These are phyloP conservation scores for Coemansia sp. DNA, from an alignment of 192 early-diverging fungal genomes.

Conservation along the genomic window DNA sequence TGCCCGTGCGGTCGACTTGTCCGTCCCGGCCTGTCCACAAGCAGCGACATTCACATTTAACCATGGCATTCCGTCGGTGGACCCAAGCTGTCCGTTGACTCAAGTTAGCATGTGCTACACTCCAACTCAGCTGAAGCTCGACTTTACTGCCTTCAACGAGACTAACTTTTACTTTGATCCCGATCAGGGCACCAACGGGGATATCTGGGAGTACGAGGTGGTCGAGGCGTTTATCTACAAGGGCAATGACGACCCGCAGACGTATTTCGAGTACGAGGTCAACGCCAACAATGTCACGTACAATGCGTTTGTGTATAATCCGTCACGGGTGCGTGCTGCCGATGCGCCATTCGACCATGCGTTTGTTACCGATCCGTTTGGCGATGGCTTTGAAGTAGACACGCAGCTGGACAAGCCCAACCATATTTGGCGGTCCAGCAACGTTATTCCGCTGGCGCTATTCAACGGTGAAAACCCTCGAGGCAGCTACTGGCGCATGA, in stretches of 20 bases:
- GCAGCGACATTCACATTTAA: slow-evolving; percentile 26
- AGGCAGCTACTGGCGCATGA: slow-evolving; percentile 50
- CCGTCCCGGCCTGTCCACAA: slow-evolving; percentile 39
- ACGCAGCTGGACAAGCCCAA: slow-evolving; percentile 31
- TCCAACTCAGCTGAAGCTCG: slow-evolving; percentile 25
- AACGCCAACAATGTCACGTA: slow-evolving; percentile 51
- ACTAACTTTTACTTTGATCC: slow-evolving; percentile 42
- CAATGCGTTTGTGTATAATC: slow-evolving; percentile 51
- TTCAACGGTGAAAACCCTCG: slow-evolving; percentile 47
- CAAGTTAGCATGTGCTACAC: slow-evolving; percentile 49
- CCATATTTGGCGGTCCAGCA: slow-evolving; percentile 22
- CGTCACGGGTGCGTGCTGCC: slow-evolving; percentile 28
- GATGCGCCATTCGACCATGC: slow-evolving; percentile 50
- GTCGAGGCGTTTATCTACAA: slow-evolving; percentile 52
- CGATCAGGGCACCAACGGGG: slow-evolving; percentile 42
- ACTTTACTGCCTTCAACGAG: slow-evolving; percentile 40
- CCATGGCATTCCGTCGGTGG: slow-evolving; percentile 23
- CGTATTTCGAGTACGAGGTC: slow-evolving; percentile 51
- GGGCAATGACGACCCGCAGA: slow-evolving; percentile 42
- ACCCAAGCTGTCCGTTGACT: slow-evolving; percentile 30
- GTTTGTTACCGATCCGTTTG: slow-evolving; percentile 39
- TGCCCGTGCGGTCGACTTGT: slow-evolving; percentile 1
- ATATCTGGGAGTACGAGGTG: slow-evolving; percentile 54
- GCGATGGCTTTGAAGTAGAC: slow-evolving; percentile 41
- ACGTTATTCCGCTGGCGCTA: slow-evolving; percentile 42